Conservation (phyloP, 305 asterid species). For the Withania somnifera region DNA sequence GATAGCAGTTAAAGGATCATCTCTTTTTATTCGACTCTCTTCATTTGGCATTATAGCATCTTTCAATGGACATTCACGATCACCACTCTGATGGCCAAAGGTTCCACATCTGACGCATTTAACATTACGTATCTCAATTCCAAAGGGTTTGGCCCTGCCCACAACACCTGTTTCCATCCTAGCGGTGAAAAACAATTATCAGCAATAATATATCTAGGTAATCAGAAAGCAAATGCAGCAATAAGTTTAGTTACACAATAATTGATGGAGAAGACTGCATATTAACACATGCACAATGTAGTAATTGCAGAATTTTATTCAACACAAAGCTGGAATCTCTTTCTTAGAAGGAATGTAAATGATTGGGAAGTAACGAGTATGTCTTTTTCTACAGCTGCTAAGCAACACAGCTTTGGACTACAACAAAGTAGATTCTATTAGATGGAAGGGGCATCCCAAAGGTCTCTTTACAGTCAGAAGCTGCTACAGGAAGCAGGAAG, state of each 20-base stretch:
- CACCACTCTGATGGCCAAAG: conserved; percentile 97
- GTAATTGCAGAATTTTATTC: too few relatives aligned
- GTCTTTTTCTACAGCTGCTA: too few relatives aligned
- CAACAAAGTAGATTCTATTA: too few relatives aligned
- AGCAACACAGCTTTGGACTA: too few relatives aligned
- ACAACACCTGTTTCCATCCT: conserved; percentile 91
- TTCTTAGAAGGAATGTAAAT: too few relatives aligned
- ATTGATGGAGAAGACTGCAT: not conserved
- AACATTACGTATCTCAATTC: conserved; percentile 93
- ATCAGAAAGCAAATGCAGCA: not conserved
- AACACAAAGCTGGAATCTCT: too few relatives aligned
- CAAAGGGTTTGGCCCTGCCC: conserved; percentile 89
- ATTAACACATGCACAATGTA: too few relatives aligned
- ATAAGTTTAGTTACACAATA: not conserved
- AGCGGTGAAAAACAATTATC: conserved; percentile 8
- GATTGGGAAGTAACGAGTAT: too few relatives aligned
- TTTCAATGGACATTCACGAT: conserved; percentile 94
- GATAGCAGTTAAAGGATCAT: conserved; percentile 88
- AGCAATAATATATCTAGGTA: not conserved
- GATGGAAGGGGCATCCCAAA: too few relatives aligned
- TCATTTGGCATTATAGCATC: conserved; percentile 91
- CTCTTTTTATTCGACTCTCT: conserved; percentile 83
- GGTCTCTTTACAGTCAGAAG: too few relatives aligned
- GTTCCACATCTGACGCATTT: conserved; percentile 90
- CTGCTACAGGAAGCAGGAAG: too few relatives aligned